Evolutionary conservation across 2,329 filamentous ascomycete genomes (phyloP), one percentile per base, ranked within the genome.

Genomic region (Penicillium sp.): DNA sequence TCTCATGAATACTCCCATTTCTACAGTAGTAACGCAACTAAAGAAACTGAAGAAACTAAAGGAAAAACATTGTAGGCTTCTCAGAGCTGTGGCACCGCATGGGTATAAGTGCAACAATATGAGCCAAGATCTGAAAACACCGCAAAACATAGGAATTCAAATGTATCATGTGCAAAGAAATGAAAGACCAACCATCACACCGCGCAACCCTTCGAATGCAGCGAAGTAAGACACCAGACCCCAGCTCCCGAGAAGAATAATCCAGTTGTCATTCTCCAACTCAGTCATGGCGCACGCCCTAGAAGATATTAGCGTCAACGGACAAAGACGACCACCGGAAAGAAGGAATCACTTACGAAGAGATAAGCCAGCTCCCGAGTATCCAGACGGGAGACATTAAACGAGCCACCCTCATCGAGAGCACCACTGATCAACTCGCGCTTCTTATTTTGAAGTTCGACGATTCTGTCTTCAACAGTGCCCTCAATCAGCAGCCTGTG

Each of bases 391-490:
- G 82, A 81, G 44, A 95, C 75, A 51, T 77, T 81, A 62, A 81
- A 80, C 29, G 80, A 80, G 33, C 83, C 86, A 24, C 81, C 80
- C 69, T 95, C 89, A 60, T 93, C 88, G 20, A 96, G 78, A 1
- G 90, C 91, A 8, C 82, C 79, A 53, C 88, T 84, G 32, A 95
- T 88, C 32, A 95, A 74, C 38, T 81, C 77, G 20, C 86, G 81
- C 74, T 95, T 96, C 67, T 81, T 78, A 44, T 91, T 81, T 66
- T 95, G 90, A 13, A 95, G 73, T 23, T 77, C 78, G 28, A 92
- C 75, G 55, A 96, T 95, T 6, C 90, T 82, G 64, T 95, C 90
- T 68, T 96, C 91, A 1, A 96, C 87, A 0, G 91, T 95, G 5
- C 81, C 78, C 59, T 83, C 69, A 6, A 92, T 82, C 3, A 95